Percentiles rank a stretch among this genome's conserved stretches.
Evolutionary conservation across 1,284 basidiomycete species (phyloP).

Genomic region (Ganoderma lingzhi): DNA sequence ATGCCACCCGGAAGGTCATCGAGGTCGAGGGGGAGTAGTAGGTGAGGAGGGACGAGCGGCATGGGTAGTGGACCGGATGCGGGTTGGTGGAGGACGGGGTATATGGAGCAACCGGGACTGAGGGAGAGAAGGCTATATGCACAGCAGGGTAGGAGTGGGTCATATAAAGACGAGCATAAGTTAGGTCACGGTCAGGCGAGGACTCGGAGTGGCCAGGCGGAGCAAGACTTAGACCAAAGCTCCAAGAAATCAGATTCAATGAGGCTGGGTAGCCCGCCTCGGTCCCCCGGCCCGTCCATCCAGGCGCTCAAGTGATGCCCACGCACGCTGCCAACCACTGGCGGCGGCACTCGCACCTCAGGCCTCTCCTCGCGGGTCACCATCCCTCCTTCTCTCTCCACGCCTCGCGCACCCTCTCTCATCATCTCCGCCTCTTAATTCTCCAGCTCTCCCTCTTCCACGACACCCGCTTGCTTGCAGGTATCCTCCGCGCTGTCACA

Average conservation of each 20-base stretch:
- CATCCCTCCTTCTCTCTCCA: constrained; percentile 3
- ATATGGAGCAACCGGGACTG: constrained; percentile 6
- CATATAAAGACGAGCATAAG: constrained; percentile 19
- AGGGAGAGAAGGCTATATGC: neutral
- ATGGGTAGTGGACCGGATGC: constrained; percentile 21
- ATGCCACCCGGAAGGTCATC: constrained; percentile 40
- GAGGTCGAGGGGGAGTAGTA: constrained; percentile 16
- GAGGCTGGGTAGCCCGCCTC: neutral
- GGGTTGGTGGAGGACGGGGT: neutral
- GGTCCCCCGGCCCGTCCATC: neutral
- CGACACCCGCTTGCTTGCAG: neutral
- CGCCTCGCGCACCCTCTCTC: neutral
- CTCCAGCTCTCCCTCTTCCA: neutral
- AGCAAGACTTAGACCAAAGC: neutral
- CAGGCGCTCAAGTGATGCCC: neutral
- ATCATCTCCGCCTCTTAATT: neutral
- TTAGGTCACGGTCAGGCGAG: neutral
- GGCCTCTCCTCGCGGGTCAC: neutral
- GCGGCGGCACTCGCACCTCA: neutral
- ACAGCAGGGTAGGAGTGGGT: constrained; percentile 8
- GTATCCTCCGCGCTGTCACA: neutral
- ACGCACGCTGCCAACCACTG: neutral
- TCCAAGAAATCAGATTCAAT: no score
- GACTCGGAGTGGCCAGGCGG: constrained; percentile 10
- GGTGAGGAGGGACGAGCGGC: constrained; percentile 26